Evolutionary conservation across 129 eudicot genomes (phyloP).

Genomic region (Scalesia atractyloides): DNA sequence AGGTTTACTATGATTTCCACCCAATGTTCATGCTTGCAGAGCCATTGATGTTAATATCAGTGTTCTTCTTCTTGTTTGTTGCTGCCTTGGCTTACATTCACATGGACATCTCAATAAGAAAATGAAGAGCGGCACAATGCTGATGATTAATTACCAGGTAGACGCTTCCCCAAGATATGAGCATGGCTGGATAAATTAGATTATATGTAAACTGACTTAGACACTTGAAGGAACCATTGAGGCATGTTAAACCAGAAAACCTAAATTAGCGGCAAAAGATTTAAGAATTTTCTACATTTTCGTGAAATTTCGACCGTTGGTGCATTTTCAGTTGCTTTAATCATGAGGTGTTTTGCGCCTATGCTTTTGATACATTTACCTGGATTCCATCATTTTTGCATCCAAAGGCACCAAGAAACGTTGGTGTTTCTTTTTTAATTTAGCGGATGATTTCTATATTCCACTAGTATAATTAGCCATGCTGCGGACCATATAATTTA

Average conservation of each 20-base stretch:
- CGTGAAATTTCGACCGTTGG: neutral
- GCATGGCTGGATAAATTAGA: conserved; percentile 29
- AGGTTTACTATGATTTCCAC: conserved; percentile 93
- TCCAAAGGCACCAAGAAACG: neutral
- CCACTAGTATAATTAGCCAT: neutral
- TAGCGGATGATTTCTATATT: neutral
- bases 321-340: neutral
- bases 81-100: conserved; percentile 78
- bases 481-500: neutral
- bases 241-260: conserved; percentile 19
- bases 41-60: conserved; percentile 89
- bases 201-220: conserved; percentile 27
- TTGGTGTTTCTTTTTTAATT: neutral
- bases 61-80: conserved; percentile 75
- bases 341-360: neutral
- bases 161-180: conserved; percentile 6
- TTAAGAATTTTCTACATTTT: neutral
- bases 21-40: conserved; percentile 93
- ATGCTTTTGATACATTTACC: neutral
- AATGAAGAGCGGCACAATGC: conserved; percentile 34
- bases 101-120: conserved; percentile 82
- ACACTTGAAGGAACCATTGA: conserved; percentile 21
- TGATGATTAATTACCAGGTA: conserved; percentile 23
- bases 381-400: neutral
- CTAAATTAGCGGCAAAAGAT: conserved; percentile 21